phyloP scores from a whole-genome alignment of 768 basidiomycete genomes.

The Boletus subcaerulescens region DNA sequence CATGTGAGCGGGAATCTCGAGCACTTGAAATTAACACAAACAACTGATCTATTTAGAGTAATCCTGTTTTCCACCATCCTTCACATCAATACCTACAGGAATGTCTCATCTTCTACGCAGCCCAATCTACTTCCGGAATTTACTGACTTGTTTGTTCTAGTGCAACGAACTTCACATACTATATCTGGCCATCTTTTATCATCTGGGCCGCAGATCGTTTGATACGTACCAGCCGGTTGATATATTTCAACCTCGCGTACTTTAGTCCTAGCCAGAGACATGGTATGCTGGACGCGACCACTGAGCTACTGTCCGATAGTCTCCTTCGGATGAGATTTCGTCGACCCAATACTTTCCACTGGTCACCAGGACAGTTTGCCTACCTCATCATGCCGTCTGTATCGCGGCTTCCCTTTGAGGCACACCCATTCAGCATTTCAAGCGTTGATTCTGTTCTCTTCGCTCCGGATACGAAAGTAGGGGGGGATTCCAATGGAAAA shows the following conservation, averaged over 20 bases:
- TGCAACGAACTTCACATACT: slow-evolving; percentile 18
- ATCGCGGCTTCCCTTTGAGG: slow-evolving; percentile 42
- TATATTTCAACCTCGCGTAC: slow-evolving; percentile 40
- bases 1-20: slow-evolving; percentile 27
- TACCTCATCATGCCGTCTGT: slow-evolving; percentile 48
- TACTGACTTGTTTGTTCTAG: slow-evolving; percentile 13
- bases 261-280: slow-evolving; percentile 25
- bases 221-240: slow-evolving; percentile 41
- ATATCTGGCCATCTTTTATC: slow-evolving; percentile 49
- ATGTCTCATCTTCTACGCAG: slow-evolving; percentile 27
- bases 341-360: slow-evolving; percentile 44
- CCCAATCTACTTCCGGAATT: not conserved
- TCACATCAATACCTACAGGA: slow-evolving; percentile 35
- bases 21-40: slow-evolving; percentile 28
- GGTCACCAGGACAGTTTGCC: slow-evolving; percentile 51
- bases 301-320: slow-evolving; percentile 40
- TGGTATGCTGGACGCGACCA: slow-evolving; percentile 31
- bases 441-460: slow-evolving; percentile 29
- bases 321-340: slow-evolving; percentile 45
- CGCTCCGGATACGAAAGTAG: not conserved
- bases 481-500: slow-evolving; percentile 20
- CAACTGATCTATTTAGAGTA: slow-evolving; percentile 29
- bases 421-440: slow-evolving; percentile 60
- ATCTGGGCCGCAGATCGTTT: slow-evolving; percentile 54
- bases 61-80: slow-evolving; percentile 38